Evolutionary conservation across 148 eudicot species (phyloP).

Genomic region (Simmondsia chinensis): DNA sequence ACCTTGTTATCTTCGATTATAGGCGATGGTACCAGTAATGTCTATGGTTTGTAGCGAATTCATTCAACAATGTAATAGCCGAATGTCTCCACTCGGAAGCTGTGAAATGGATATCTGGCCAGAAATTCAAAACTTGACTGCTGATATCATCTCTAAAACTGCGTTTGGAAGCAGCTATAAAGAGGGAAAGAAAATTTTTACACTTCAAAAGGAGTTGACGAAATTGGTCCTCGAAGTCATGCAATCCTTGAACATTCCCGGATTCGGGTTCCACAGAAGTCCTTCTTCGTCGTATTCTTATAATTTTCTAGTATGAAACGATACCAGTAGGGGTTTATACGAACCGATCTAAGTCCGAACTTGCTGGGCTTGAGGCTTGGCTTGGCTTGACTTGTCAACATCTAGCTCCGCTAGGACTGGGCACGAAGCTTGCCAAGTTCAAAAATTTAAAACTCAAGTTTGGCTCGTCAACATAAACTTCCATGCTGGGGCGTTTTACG

Average conservation of each 20-base stretch:
- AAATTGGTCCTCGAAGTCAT: constrained; percentile 38
- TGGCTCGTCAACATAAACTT: no score
- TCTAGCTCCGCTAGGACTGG: no score
- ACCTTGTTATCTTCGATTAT: no score
- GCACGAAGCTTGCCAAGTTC: no score
- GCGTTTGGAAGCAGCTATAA: constrained; percentile 50
- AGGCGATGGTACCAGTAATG: no score
- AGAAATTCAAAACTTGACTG: constrained; percentile 33
- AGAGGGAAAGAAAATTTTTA: constrained; percentile 39
- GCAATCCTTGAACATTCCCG: constrained; percentile 39
- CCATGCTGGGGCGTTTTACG: no score
- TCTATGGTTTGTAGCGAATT: constrained; percentile 9
- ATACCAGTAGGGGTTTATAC: no score
- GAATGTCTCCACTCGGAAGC: constrained; percentile 13
- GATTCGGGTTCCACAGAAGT: constrained; percentile 21
- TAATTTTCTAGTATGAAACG: no score
- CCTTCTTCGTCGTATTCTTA: background rate
- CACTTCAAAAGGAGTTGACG: constrained; percentile 39
- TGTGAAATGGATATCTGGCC: constrained; percentile 44
- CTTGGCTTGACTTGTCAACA: no score
- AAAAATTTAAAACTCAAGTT: no score
- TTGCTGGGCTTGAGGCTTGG: no score
- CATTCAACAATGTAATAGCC: constrained; percentile 25
- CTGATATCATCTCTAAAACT: constrained; percentile 43
- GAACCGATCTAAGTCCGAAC: no score